phyloP scores from a whole-genome alignment of 2,329 filamentous ascomycete species.

The Zalaria obscura region DNA sequence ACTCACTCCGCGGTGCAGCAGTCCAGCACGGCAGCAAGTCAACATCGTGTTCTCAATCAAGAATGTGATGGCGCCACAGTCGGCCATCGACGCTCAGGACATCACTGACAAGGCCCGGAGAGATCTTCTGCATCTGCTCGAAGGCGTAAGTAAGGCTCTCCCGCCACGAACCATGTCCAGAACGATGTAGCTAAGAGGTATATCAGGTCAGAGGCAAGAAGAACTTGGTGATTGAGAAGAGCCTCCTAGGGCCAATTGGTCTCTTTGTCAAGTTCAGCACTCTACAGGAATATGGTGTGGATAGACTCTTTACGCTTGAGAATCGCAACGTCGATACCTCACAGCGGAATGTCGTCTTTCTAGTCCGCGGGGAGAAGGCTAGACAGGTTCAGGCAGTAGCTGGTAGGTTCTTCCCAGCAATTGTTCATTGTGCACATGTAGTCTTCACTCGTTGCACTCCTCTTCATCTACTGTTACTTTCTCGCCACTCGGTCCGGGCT shows the following conservation, averaged over 20 bases:
- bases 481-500: not conserved
- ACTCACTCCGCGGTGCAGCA: no score
- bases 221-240: slow-evolving; percentile 86
- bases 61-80: slow-evolving; percentile 21
- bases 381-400: slow-evolving; percentile 75
- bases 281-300: slow-evolving; percentile 91
- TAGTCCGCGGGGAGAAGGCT: slow-evolving; percentile 79
- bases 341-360: slow-evolving; percentile 89
- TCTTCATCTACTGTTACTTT: slow-evolving; percentile 3
- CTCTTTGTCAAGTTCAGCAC: slow-evolving; percentile 91
- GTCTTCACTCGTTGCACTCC: not conserved
- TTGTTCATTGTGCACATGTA: slow-evolving; percentile 3
- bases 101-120: slow-evolving; percentile 72
- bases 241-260: slow-evolving; percentile 76
- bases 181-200: not conserved
- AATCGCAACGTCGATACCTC: slow-evolving; percentile 90
- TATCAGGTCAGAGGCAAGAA: slow-evolving; percentile 91
- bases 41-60: not conserved
- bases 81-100: slow-evolving; percentile 56
- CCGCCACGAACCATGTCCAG: not conserved
- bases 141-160: slow-evolving; percentile 64
- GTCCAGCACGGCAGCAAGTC: no score
- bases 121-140: slow-evolving; percentile 79
- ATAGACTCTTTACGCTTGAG: slow-evolving; percentile 93
- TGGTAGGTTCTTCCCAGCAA: slow-evolving; percentile 40